Base-by-base conservation (phyloP, 352 stramenopile species). In the Phytopythium vexans region DNA sequence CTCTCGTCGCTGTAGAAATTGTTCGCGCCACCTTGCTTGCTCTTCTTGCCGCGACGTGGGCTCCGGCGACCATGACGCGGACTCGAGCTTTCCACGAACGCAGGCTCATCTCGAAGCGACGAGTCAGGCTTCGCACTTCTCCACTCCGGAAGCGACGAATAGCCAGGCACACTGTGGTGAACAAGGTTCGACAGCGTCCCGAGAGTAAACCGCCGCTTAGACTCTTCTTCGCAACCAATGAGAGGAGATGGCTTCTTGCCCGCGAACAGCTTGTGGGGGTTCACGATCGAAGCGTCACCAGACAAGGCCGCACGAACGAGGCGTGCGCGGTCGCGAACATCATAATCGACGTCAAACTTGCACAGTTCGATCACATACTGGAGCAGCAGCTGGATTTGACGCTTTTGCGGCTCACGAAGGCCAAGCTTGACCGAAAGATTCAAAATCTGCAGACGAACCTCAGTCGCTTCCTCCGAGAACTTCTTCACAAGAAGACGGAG, bases 311-410 rank as follows among this genome's bases (percentile, higher is more conserved):
- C 76, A 21, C 82, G 81, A n/a, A 97, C 69, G 41, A 97, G 75
- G 42, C 94, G 84, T 16, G 86, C 88, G 6, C 92, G 85, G 56
- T 98, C 94, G 7, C 94, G 86, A 4, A 98, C 73, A 44, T 98
- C 94, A 54, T 96, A 97, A 58, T 97, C 87, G 6, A 84, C 62
- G 63, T 98, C 94, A 54, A 97, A 97, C 56, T 95, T 87, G 51
- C 83, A 92, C 33, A 98, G 65, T 58, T 98, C 89, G 36, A 98
- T 82, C 50, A 98, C 81, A 50, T 97, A 97, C 52, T 90, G 76
- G 2, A 95, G 59, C 16, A 97, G 66, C 51, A 92, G 54, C 45
- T 89, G 75, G 39, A 95, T 78, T 11, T 90, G 86, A 35, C 71
- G 62, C 62, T 79, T 84, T 54, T 74, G 84, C 5, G 70, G 89